Base-by-base conservation (phyloP, 1,284 basidiomycete species). In the Fomitopsis schrenkii region DNA sequence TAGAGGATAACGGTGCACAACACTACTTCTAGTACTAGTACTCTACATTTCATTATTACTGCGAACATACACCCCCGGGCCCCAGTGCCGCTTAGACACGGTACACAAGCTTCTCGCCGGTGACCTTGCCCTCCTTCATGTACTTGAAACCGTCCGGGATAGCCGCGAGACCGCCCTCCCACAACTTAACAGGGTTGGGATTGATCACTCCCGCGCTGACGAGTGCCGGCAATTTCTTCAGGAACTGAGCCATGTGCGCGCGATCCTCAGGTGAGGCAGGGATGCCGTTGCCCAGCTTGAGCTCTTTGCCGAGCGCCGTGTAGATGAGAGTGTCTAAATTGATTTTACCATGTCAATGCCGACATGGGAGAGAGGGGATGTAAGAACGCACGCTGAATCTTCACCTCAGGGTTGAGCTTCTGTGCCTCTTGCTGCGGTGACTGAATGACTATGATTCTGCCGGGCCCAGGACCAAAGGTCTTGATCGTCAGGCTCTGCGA, bases 21-120 rank as follows among this genome's bases (percentile, higher is more conserved):
- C 30, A 40, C 38, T 8, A 14, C 2, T 8, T 10, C 2, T 40
- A 36, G 35, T 36, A 40, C 2, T 40, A 36, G 35, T 36, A 40
- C 9, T 40, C 38, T 40, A 40, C 38, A 40, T 10, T 10, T 12
- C 9, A 40, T 3, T 2, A 40, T 14, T 10, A 10, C 38, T 40
- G 38, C 38, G 38, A 40, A 6, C 44, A 19, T 26, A 26, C n/a
- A 46, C 44, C 44, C 26, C 8, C 2, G 22, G 15, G n/a, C 15
- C 19, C 45, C 30, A 33, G n/a, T 40, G 5, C 12, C 2, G 12
- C 6, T 62, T 30, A 64, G 12, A 70, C 45, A 7, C 62, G 52
- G 22, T 63, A 63, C 14, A 71, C 69, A 22, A 71, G 60, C 66
- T 71, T 71, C 58, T 71, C 66, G 17, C 56, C 69, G 42, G 67